Conservation (phyloP, 1,284 basidiomycete species). For the Ganoderma lucidum region DNA sequence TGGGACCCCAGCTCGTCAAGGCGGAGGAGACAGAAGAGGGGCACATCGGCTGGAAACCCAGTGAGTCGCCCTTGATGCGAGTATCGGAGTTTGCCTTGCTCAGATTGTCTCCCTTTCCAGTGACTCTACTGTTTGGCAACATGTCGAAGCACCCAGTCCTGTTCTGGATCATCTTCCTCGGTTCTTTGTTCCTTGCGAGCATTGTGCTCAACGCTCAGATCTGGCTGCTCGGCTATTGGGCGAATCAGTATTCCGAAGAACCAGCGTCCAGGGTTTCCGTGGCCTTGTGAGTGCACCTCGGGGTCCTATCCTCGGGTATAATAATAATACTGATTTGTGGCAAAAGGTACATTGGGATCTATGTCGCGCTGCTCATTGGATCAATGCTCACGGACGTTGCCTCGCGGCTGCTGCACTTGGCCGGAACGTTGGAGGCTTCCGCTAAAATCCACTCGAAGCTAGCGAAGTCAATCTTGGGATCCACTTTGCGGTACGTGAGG, state of each 20-base stretch:
- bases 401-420: constrained; percentile 42
- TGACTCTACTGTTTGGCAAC: constrained; percentile 41
- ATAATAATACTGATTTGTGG: neutral
- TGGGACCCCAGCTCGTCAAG: neutral
- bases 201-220: constrained; percentile 32
- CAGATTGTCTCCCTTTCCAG: constrained; percentile 23
- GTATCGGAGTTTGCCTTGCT: neutral
- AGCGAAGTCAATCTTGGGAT: constrained; percentile 58
- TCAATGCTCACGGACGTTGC: constrained; percentile 38
- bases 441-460: constrained; percentile 60
- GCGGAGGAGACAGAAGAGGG: constrained; percentile 11
- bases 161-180: constrained; percentile 45
- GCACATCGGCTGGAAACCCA: constrained; percentile 22
- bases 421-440: constrained; percentile 56
- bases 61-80: constrained; percentile 6
- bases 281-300: constrained; percentile 33
- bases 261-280: constrained; percentile 21
- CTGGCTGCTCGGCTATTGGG: constrained; percentile 35
- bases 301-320: neutral
- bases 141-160: constrained; percentile 34
- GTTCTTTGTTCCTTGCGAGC: constrained; percentile 35
- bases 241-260: constrained; percentile 36
- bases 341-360: constrained; percentile 50
- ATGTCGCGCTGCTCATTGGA: constrained; percentile 45
- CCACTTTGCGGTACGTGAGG: constrained; percentile 53